These are phyloP conservation scores for Cryptomeria japonica DNA, from an alignment of 75 land plant genomes.

Conservation along the genomic window DNA sequence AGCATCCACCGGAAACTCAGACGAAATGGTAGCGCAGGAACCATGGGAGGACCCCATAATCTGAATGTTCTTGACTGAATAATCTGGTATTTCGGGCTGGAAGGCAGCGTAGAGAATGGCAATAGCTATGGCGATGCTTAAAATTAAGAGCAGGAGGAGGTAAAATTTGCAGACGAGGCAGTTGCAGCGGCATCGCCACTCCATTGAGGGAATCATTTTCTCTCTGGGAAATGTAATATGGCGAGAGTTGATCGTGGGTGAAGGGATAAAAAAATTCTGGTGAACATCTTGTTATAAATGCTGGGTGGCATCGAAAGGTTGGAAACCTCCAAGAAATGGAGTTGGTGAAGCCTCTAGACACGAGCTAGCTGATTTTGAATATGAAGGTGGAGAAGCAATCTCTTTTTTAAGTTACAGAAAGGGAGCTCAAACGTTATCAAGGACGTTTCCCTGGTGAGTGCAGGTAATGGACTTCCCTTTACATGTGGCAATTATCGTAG, in stretches of 20 bases:
- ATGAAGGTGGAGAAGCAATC: too few relatives aligned
- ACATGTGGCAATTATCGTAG: too few relatives aligned
- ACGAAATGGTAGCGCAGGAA: constrained; percentile 25
- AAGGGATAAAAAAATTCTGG: neutral
- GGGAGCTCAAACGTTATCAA: too few relatives aligned
- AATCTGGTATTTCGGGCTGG: constrained; percentile 52
- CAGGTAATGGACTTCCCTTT: too few relatives aligned
- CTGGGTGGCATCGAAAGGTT: too few relatives aligned
- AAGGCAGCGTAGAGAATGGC: constrained; percentile 44
- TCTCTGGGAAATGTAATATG: neutral
- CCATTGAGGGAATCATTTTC: neutral
- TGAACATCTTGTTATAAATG: too few relatives aligned
- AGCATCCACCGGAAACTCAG: constrained; percentile 51
- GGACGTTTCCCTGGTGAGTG: too few relatives aligned
- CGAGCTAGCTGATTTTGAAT: too few relatives aligned
- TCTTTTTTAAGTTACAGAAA: too few relatives aligned
- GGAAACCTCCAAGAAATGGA: too few relatives aligned
- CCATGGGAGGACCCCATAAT: constrained; percentile 27
- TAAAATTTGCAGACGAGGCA: constrained; percentile 44
- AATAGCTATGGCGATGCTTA: constrained; percentile 11
- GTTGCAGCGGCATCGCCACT: too few relatives aligned
- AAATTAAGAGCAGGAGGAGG: constrained; percentile 30
- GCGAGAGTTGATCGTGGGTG: neutral
- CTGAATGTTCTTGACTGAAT: constrained; percentile 47
- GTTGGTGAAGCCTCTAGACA: too few relatives aligned